phyloP scores from a whole-genome alignment of 345 rosid genomes.

The Arabis hirsuta region DNA sequence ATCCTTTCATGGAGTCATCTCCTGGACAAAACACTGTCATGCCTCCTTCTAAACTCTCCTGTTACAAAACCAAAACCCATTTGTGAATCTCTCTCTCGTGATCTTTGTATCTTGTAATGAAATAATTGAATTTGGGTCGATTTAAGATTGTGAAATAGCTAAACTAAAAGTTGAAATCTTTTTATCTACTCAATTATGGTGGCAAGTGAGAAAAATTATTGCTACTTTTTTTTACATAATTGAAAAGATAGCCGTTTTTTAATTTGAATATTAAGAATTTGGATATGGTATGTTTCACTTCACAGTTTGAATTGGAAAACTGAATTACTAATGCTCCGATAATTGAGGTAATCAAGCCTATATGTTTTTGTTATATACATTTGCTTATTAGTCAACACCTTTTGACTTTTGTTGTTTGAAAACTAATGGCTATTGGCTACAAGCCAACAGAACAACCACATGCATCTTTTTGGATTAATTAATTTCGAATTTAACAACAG shows the following conservation, averaged over 20 bases:
- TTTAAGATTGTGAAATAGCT: background rate
- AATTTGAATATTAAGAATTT: background rate
- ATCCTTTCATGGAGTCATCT: conserved; percentile 83
- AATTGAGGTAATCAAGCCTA: conserved; percentile 34
- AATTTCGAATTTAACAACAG: conserved; percentile 4
- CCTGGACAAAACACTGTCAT: conserved; percentile 96
- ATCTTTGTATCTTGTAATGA: background rate
- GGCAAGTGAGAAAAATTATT: conserved; percentile 22
- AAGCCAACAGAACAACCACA: conserved; percentile 34
- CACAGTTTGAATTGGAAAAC: background rate
- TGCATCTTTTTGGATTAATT: conserved; percentile 20
- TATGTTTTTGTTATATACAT: conserved; percentile 22
- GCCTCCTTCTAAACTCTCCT: conserved; percentile 83
- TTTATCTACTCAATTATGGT: conserved; percentile 4
- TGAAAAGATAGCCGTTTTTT: background rate
- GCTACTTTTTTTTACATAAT: conserved; percentile 11
- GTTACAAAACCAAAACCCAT: conserved; percentile 15
- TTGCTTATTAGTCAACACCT: conserved; percentile 21
- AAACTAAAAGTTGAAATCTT: background rate
- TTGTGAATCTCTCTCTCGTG: background rate
- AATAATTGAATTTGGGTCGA: background rate
- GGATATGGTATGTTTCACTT: conserved; percentile 9
- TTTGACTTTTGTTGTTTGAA: conserved; percentile 26
- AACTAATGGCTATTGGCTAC: conserved; percentile 12
- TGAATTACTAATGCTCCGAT: conserved; percentile 17